Evolutionary conservation across 306 rosid genomes (phyloP), one percentile per base, ranked within the genome.

Genomic region (Vicia villosa): DNA sequence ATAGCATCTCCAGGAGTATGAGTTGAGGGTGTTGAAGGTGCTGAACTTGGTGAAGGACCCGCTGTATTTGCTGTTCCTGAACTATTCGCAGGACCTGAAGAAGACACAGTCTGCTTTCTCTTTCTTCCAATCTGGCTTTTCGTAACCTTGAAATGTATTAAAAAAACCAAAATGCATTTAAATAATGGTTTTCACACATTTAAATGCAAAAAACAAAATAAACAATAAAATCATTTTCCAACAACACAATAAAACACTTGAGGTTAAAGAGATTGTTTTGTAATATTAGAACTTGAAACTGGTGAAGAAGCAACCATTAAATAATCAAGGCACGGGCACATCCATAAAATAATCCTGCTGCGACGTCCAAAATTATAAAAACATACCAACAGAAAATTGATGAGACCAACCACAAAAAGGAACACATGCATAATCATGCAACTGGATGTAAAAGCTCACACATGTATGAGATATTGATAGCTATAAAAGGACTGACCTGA

Each of bases 11-110:
- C 99, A 32, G 97, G 97, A 5, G 99, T 95, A 83, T 95, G 99
- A 42, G 97, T 87, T 16, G 99, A 95, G 63, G 99, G 97, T 43
- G 99, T 91, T 66, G 99, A 95, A 49, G 99, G 99, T 36, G 99
- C 99, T 50, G 97, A 95, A 81, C 99, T 91, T 45, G 97, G 96
- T 26, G 99, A 95, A 6, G 97, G 99, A 21, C 99, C 99, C 5
- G 99, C 77, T 0, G 99, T 91, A 82, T 95, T 95, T 58, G 93
- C 96, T 8, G 99, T 95, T 80, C 99, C 99, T 9, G 99, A 81
- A 81, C 99, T 95, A 78, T 95, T 95, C 56, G 99, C 99, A 74
- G 99, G 99, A 61, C 99, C 99, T 11, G 97, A 95, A 78, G 99
- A 95, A 63, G 99, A 89, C 40, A 84, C 97, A 17, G 97, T 91